Evolutionary conservation across 1,139 yeast genomes (phyloP).

Genomic region (Yamadazyma blattariae): DNA sequence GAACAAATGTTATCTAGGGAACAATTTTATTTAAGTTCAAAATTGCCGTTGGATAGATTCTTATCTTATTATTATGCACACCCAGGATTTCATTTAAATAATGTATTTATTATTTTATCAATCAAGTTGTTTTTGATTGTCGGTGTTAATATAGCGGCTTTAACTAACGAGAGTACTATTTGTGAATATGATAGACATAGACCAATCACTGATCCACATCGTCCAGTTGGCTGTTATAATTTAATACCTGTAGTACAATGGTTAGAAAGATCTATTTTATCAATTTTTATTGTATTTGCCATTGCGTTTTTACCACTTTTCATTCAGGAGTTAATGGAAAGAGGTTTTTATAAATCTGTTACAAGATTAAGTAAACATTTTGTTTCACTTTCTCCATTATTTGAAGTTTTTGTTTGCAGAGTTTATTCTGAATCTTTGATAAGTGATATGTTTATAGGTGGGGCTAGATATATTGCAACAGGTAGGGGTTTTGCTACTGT

Average conservation of each 20-base stretch:
- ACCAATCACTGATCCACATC: conserved; percentile 47
- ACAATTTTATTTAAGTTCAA: conserved; percentile 48
- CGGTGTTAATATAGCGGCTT: conserved; percentile 46
- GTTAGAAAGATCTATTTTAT: conserved; percentile 47
- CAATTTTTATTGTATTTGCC: conserved; percentile 48
- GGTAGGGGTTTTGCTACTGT: conserved; percentile 56
- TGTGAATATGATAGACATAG: conserved; percentile 44
- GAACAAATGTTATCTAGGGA: conserved; percentile 55
- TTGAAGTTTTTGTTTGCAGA: conserved; percentile 53
- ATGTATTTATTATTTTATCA: conserved; percentile 48
- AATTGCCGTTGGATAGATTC: conserved; percentile 49
- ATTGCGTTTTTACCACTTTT: conserved; percentile 51
- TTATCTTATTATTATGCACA: conserved; percentile 55
- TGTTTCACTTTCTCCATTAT: conserved; percentile 49
- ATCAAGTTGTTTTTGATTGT: conserved; percentile 46
- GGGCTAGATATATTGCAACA: conserved; percentile 54
- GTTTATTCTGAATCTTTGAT: conserved; percentile 48
- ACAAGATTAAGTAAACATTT: conserved; percentile 46
- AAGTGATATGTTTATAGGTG: conserved; percentile 49
- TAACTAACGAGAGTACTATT: conserved; percentile 41
- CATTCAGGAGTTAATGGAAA: conserved; percentile 50
- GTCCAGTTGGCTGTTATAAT: conserved; percentile 46
- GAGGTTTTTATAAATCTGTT: conserved; percentile 46
- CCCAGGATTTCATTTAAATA: conserved; percentile 55
- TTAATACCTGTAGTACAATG: conserved; percentile 49